Evolutionary conservation across 2,329 filamentous ascomycete genomes (phyloP).

Genomic region (Lachnellula suecica): DNA sequence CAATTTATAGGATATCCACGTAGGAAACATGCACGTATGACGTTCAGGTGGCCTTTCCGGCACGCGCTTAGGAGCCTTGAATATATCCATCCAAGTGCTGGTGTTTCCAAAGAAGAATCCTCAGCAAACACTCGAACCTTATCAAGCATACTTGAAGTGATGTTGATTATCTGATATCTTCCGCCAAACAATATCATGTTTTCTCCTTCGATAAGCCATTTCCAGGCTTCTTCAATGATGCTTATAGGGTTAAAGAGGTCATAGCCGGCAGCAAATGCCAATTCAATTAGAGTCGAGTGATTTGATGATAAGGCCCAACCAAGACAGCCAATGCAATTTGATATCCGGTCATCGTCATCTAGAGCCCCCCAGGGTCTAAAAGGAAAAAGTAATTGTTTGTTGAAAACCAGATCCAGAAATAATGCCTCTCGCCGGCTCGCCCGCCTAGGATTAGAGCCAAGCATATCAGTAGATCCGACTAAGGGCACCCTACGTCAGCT

Average conservation of each 20-base stretch:
- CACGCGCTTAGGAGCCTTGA: constrained; percentile 1
- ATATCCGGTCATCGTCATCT: neutral
- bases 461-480: no score
- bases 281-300: neutral
- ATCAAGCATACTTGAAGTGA: no score
- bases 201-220: neutral
- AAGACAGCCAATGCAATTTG: neutral
- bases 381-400: constrained; percentile 3
- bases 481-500: no score
- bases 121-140: neutral
- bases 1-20: neutral
- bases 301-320: constrained; percentile 14
- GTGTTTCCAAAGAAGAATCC: neutral
- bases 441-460: no score
- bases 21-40: neutral
- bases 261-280: neutral
- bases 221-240: neutral
- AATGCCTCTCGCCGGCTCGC: neutral
- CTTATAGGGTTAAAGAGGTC: neutral
- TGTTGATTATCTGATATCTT: no score
- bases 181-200: no score
- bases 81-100: constrained; percentile 2
- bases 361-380: constrained; percentile 9
- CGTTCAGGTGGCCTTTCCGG: constrained; percentile 4
- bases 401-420: constrained; percentile 2